phyloP scores from a whole-genome alignment of 2,329 filamentous ascomycete genomes.

The Colletotrichum plurivorum region DNA sequence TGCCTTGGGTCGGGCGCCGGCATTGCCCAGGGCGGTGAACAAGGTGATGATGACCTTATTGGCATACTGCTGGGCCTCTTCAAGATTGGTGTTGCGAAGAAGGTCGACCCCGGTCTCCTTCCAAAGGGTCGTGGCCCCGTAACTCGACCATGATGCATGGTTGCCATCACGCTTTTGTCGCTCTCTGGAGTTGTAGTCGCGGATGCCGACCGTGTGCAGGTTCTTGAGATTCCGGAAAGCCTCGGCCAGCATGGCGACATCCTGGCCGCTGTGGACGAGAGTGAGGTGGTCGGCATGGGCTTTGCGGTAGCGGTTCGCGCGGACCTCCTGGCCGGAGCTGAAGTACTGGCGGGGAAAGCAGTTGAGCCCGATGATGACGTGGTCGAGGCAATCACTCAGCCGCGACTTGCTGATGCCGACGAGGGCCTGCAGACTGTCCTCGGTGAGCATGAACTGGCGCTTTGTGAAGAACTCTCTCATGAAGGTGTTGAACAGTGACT shows the following conservation, averaged over 20 bases:
- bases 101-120: slow-evolving; percentile 50
- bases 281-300: slow-evolving; percentile 44
- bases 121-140: slow-evolving; percentile 60
- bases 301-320: slow-evolving; percentile 38
- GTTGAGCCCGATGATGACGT: slow-evolving; percentile 66
- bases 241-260: slow-evolving; percentile 67
- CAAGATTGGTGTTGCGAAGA: slow-evolving; percentile 11
- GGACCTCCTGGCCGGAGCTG: slow-evolving; percentile 29
- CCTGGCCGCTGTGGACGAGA: slow-evolving; percentile 60
- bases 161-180: slow-evolving; percentile 63
- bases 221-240: slow-evolving; percentile 69
- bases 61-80: slow-evolving; percentile 42
- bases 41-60: slow-evolving; percentile 56
- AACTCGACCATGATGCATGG: slow-evolving; percentile 65
- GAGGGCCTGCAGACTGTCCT: slow-evolving; percentile 68
- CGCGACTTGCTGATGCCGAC: slow-evolving; percentile 65
- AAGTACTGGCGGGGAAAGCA: slow-evolving; percentile 41
- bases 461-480: slow-evolving; percentile 75
- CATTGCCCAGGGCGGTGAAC: slow-evolving; percentile 58
- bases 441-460: slow-evolving; percentile 75
- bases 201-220: slow-evolving; percentile 69
- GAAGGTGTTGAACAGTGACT: slow-evolving; percentile 68
- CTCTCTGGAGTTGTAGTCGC: slow-evolving; percentile 68
- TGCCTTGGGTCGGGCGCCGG: slow-evolving; percentile 53
- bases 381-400: slow-evolving; percentile 55